These are phyloP conservation scores for Yamadazyma dendronema DNA, from an alignment of 1,139 yeast genomes.

Conservation along the genomic window DNA sequence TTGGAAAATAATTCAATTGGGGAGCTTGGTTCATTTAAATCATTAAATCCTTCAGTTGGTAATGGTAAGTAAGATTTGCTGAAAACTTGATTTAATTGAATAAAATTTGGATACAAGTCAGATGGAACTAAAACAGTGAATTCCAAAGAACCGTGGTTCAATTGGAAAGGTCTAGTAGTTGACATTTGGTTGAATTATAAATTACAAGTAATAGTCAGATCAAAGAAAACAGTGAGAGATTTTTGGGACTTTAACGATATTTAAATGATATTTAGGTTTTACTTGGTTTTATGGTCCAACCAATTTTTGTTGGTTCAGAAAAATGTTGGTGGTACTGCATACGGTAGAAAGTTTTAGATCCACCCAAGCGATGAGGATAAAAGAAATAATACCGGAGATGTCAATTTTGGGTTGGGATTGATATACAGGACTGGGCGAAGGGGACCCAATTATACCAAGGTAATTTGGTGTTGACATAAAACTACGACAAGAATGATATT, in stretches of 20 bases:
- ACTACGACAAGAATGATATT: too few species aligned
- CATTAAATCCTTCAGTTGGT: conserved; percentile 81
- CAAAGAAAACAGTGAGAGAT: background rate
- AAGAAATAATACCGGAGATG: background rate
- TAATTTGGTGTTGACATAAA: too few species aligned
- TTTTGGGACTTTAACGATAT: background rate
- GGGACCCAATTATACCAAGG: too few species aligned
- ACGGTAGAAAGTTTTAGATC: background rate
- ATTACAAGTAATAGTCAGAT: background rate
- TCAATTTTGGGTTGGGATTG: background rate
- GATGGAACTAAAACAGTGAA: conserved; percentile 87
- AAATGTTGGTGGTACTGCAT: conserved; percentile 8
- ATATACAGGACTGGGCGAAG: background rate
- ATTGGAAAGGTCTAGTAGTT: conserved; percentile 62
- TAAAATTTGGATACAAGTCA: conserved; percentile 71
- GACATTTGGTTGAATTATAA: conserved; percentile 16
- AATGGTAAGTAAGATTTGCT: conserved; percentile 70
- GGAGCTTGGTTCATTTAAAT: conserved; percentile 85
- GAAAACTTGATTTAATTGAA: conserved; percentile 88
- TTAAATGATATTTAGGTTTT: conserved; percentile 1
- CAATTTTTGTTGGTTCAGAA: conserved; percentile 5
- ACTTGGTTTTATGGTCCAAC: conserved; percentile 2
- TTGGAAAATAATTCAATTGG: conserved; percentile 83
- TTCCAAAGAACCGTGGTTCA: conserved; percentile 84
- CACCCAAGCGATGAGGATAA: background rate